Percentiles rank a stretch among this genome's conserved stretches.
These are phyloP conservation scores for Viola odorata DNA, from an alignment of 345 rosid species.

Conservation along the genomic window DNA sequence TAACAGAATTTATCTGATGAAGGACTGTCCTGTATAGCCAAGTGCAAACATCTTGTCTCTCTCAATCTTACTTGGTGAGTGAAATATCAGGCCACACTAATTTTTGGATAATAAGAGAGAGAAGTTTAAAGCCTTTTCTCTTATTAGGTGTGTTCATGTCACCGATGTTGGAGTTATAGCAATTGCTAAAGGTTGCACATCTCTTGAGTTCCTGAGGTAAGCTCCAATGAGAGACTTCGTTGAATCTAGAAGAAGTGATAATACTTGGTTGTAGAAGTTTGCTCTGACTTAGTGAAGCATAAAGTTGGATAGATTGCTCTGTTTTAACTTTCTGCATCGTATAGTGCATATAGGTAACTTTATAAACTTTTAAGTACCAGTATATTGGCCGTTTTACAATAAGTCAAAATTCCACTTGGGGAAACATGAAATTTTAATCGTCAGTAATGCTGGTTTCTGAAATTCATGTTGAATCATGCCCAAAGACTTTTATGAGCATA, in stretches of 20 bases:
- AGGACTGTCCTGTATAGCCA: slow-evolving; percentile 65
- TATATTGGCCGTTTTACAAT: no score
- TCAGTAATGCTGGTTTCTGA: no score
- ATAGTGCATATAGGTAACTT: no score
- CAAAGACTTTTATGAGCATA: no score
- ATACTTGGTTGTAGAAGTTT: not conserved
- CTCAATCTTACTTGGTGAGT: slow-evolving; percentile 90
- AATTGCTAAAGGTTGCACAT: slow-evolving; percentile 67
- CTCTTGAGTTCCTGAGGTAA: slow-evolving; percentile 81
- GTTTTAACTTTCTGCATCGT: no score
- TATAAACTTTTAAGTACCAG: no score
- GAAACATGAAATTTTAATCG: no score
- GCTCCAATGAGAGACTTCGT: not conserved
- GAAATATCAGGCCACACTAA: not conserved
- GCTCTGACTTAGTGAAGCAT: not conserved
- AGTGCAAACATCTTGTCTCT: slow-evolving; percentile 57
- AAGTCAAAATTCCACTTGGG: no score
- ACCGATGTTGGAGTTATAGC: slow-evolving; percentile 71
- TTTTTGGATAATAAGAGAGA: slow-evolving; percentile 7
- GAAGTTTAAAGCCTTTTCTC: slow-evolving; percentile 9
- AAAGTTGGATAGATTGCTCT: no score
- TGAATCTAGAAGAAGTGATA: not conserved
- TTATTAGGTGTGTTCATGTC: slow-evolving; percentile 67
- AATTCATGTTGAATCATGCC: no score
- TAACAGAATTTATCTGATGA: slow-evolving; percentile 84